Percentiles rank a stretch among this genome's conserved stretches.
Conservation (phyloP, 192 early-diverging fungal genomes). For the Neocallimastix lanati region DNA sequence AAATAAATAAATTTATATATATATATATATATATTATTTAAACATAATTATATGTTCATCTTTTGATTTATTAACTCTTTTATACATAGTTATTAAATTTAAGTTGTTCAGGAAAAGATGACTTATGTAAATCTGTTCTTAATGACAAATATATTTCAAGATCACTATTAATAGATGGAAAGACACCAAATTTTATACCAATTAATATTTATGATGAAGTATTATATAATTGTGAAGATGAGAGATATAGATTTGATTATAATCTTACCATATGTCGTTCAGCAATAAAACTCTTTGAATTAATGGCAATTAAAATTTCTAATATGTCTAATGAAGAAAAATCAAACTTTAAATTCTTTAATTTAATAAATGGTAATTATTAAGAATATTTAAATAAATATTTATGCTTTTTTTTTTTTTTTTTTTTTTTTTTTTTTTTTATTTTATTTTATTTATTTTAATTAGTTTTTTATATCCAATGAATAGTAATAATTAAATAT, state of each 20-base stretch:
- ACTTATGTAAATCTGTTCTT: slow-evolving; percentile 73
- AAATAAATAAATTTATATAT: too few relatives aligned
- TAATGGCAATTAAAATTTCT: slow-evolving; percentile 68
- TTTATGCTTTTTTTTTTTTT: too few relatives aligned
- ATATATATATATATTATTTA: too few relatives aligned
- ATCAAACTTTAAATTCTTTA: slow-evolving; percentile 43
- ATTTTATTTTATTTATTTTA: too few relatives aligned
- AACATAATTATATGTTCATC: too few relatives aligned
- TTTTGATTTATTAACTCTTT: too few relatives aligned
- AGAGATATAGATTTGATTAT: slow-evolving; percentile 92
- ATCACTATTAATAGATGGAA: slow-evolving; percentile 73
- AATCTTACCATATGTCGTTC: slow-evolving; percentile 87
- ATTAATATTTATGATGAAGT: slow-evolving; percentile 80
- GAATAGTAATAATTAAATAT: too few relatives aligned
- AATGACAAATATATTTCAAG: slow-evolving; percentile 91
- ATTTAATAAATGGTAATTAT: slow-evolving; percentile 66
- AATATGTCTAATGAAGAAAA: slow-evolving; percentile 66
- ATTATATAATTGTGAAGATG: slow-evolving; percentile 87
- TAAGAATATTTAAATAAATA: too few relatives aligned
- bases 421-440: too few relatives aligned
- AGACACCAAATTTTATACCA: slow-evolving; percentile 67
- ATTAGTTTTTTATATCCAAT: too few relatives aligned
- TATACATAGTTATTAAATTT: slow-evolving; percentile 8
- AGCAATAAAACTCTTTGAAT: slow-evolving; percentile 74
- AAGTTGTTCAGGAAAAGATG: slow-evolving; percentile 78